Percentiles rank a stretch among this genome's conserved stretches.
Evolutionary conservation across 306 rosid species (phyloP).

Genomic region (Sicyos edulis): DNA sequence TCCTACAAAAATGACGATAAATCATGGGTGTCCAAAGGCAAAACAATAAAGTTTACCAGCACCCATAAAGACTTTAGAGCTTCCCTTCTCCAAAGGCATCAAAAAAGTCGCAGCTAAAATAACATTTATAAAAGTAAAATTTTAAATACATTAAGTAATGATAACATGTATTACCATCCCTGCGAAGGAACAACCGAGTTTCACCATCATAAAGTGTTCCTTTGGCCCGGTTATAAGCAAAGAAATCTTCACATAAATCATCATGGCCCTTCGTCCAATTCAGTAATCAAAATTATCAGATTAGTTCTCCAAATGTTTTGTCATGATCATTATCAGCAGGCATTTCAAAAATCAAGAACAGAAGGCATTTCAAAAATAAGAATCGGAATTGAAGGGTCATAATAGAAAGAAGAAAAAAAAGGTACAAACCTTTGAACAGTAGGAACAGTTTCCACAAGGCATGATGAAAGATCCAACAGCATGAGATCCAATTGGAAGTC

Average conservation of each 20-base stretch:
- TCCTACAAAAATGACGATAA: neutral
- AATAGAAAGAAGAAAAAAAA: conserved; percentile 2
- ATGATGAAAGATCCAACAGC: conserved; percentile 88
- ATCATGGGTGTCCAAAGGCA: neutral
- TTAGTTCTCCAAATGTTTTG: conserved; percentile 2
- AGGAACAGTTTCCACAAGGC: conserved; percentile 92
- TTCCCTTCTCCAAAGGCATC: neutral
- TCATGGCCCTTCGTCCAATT: conserved; percentile 70
- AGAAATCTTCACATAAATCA: conserved; percentile 86
- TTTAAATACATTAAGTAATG: neutral
- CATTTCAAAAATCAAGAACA: neutral
- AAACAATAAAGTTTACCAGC: neutral
- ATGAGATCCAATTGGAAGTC: conserved; percentile 76
- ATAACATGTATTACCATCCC: conserved; percentile 40
- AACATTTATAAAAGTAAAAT: neutral
- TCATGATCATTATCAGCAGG: neutral
- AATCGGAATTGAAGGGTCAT: neutral
- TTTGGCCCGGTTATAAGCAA: conserved; percentile 83
- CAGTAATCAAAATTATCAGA: conserved; percentile 21
- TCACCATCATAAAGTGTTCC: conserved; percentile 98
- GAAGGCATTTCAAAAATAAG: neutral
- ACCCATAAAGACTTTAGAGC: neutral
- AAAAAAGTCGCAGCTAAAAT: neutral
- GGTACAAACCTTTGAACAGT: conserved; percentile 67
- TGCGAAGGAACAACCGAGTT: conserved; percentile 77